phyloP scores from a whole-genome alignment of 2,329 filamentous ascomycete species.

The Ceratocystis lukuohia region DNA sequence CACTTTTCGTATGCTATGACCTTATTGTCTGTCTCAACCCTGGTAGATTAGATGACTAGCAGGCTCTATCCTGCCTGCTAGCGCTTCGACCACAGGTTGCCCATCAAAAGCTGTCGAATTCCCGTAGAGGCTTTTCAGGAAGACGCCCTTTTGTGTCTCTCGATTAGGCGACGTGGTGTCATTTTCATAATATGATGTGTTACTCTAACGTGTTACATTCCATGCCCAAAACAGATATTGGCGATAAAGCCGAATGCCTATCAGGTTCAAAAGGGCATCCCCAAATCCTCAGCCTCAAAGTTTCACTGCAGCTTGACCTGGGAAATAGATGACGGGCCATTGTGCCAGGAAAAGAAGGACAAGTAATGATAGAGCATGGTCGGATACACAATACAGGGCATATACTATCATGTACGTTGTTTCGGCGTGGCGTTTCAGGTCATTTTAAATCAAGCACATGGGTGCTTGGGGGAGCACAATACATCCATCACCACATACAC shows the following conservation, averaged over 20 bases:
- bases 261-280: neutral
- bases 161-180: neutral
- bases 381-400: no score
- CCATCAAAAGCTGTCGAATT: neutral
- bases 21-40: no score
- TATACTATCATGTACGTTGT: no score
- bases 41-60: no score
- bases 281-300: neutral
- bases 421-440: no score
- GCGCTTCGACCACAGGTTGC: no score
- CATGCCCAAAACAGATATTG: neutral
- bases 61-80: no score
- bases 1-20: no score
- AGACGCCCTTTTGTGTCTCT: neutral
- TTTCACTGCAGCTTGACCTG: neutral
- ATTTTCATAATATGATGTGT: constrained; percentile 2
- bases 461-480: no score
- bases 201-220: neutral
- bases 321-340: neutral
- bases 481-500: no score
- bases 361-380: no score
- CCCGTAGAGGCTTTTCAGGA: neutral
- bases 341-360: neutral
- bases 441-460: no score
- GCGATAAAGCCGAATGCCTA: neutral